Conservation (phyloP, 371 early-diverging fungal species). For the Mucor ambiguus region DNA sequence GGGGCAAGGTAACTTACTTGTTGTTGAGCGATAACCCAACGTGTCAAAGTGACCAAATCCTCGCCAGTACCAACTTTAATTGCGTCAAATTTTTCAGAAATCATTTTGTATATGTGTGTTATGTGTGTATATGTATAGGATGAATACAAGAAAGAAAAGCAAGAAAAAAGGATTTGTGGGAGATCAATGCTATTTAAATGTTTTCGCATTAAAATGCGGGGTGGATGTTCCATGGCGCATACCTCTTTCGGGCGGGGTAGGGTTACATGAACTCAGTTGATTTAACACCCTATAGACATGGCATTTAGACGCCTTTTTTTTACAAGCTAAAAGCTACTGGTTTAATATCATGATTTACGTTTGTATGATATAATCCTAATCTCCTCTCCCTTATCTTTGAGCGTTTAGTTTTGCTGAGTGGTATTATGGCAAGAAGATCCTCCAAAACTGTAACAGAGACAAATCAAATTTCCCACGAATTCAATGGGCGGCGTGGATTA, state of each 20-base stretch:
- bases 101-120: slow-evolving; percentile 13
- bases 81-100: slow-evolving; percentile 39
- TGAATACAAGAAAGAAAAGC: slow-evolving; percentile 11
- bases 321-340: neutral
- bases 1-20: slow-evolving; percentile 44
- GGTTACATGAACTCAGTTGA: slow-evolving; percentile 10
- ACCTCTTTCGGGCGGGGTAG: slow-evolving; percentile 19
- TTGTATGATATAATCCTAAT: neutral
- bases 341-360: neutral
- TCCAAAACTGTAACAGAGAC: neutral
- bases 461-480: slow-evolving; percentile 11
- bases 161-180: neutral
- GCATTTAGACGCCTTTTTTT: neutral
- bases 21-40: slow-evolving; percentile 92
- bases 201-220: slow-evolving; percentile 19
- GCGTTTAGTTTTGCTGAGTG: neutral
- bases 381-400: neutral
- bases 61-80: slow-evolving; percentile 62
- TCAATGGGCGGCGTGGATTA: neutral
- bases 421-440: neutral
- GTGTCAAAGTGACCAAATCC: slow-evolving; percentile 92
- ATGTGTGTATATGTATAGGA: neutral
- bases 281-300: neutral
- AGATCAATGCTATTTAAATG: slow-evolving; percentile 11
- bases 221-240: neutral